phyloP scores from a whole-genome alignment of 2,329 filamentous ascomycete species.

The Beauveria caledonica region DNA sequence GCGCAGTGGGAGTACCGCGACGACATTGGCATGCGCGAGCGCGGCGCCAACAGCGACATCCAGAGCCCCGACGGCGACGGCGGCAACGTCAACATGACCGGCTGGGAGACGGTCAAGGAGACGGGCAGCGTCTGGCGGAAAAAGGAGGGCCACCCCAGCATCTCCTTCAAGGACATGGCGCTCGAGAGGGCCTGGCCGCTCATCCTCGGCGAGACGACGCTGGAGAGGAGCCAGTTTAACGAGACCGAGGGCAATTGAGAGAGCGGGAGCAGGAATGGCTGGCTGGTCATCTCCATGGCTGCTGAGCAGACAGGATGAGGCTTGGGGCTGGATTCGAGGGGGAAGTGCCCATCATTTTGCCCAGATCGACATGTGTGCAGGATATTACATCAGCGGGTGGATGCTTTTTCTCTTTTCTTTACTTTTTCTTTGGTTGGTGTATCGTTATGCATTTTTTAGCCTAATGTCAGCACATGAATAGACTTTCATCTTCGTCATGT shows the following conservation, averaged over 20 bases:
- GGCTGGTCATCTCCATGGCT: neutral
- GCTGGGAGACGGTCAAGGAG: slow-evolving; percentile 2
- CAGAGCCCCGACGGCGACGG: slow-evolving; percentile 14
- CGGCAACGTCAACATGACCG: neutral
- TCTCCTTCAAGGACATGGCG: slow-evolving; percentile 8
- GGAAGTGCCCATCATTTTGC: too few species aligned
- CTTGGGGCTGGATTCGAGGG: too few species aligned
- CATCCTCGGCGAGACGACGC: neutral
- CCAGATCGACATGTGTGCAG: neutral
- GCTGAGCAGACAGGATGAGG: too few species aligned
- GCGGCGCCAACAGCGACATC: slow-evolving; percentile 18
- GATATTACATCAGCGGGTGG: neutral
- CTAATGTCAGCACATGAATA: too few species aligned
- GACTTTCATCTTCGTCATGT: neutral
- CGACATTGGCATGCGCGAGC: slow-evolving; percentile 18
- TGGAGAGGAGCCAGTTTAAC: slow-evolving; percentile 1
- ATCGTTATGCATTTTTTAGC: neutral
- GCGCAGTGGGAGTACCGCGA: slow-evolving; percentile 20
- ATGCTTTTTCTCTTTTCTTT: neutral
- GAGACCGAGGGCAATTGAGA: neutral
- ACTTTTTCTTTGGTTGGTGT: neutral
- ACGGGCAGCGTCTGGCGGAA: slow-evolving; percentile 7
- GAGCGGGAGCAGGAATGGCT: neutral
- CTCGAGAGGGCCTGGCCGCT: slow-evolving; percentile 4
- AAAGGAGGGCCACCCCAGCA: neutral